A percentile compares a stretch with the other conserved stretches of the same genome.
phyloP scores from a whole-genome alignment of 495 filamentous ascomycete species.

The Trichocladium uniseriatum region DNA sequence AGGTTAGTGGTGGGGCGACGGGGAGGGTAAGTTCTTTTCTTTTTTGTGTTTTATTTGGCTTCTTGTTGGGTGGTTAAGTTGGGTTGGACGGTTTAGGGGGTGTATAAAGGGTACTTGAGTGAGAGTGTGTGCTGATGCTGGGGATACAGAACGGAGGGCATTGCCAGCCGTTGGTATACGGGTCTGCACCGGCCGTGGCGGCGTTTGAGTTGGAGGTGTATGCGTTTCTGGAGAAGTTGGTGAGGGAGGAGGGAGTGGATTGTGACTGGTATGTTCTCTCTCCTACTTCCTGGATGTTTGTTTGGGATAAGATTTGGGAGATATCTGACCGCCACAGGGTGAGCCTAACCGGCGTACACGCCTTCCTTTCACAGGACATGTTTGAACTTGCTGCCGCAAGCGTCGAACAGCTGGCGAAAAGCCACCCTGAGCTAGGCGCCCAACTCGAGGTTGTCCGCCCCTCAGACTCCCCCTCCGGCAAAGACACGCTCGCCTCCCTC shows the following conservation, averaged over 20 bases:
- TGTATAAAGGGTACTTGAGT: not conserved
- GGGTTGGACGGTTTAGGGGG: too few relatives aligned
- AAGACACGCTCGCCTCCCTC: slow-evolving; percentile 21
- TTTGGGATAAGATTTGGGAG: not conserved
- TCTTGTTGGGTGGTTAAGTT: not conserved
- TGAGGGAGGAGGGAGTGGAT: slow-evolving; percentile 43
- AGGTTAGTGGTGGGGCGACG: slow-evolving; percentile 73
- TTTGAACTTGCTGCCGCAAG: slow-evolving; percentile 37
- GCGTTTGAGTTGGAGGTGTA: slow-evolving; percentile 58
- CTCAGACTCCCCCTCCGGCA: slow-evolving; percentile 14
- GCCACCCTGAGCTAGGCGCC: slow-evolving; percentile 44
- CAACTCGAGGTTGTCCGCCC: slow-evolving; percentile 24
- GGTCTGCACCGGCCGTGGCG: slow-evolving; percentile 40
- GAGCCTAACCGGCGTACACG: slow-evolving; percentile 36
- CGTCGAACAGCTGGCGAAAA: slow-evolving; percentile 33
- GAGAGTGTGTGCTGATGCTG: not conserved
- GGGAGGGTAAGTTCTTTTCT: slow-evolving; percentile 47
- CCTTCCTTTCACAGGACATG: slow-evolving; percentile 40
- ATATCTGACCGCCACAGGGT: slow-evolving; percentile 29
- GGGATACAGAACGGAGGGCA: slow-evolving; percentile 59
- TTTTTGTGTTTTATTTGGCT: not conserved
- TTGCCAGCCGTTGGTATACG: slow-evolving; percentile 56
- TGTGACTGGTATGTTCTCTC: slow-evolving; percentile 46
- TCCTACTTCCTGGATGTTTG: not conserved
- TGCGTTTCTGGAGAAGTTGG: slow-evolving; percentile 40